phyloP scores from a whole-genome alignment of 1,284 basidiomycete genomes.

The Vanrija sp. region DNA sequence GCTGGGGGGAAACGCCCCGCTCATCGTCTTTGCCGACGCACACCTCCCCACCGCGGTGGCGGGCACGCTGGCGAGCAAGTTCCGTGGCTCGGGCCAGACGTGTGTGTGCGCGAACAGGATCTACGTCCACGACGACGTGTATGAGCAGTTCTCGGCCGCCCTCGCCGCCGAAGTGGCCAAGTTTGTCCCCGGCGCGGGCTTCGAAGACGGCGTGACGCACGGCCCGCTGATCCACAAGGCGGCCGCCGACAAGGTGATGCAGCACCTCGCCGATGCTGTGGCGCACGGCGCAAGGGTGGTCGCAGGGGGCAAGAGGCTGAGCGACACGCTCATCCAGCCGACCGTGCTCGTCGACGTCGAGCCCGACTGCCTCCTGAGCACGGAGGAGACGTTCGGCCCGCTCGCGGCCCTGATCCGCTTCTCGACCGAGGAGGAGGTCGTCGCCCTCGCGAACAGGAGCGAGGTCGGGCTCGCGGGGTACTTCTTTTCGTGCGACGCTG shows the following conservation, averaged over 20 bases:
- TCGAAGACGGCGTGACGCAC: conserved; percentile 77
- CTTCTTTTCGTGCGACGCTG: conserved; percentile 85
- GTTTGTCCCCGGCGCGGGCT: conserved; percentile 88
- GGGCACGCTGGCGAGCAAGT: conserved; percentile 85
- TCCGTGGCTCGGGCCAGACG: conserved; percentile 87
- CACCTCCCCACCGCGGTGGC: conserved; percentile 91
- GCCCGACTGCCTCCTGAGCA: conserved; percentile 54
- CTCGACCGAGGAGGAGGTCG: conserved; percentile 85
- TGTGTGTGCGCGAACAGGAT: conserved; percentile 49
- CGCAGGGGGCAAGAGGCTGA: conserved; percentile 70
- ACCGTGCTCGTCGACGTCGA: conserved; percentile 67
- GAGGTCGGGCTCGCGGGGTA: conserved; percentile 84
- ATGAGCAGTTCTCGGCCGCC: conserved; percentile 43
- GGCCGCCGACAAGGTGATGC: conserved; percentile 82
- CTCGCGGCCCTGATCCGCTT: conserved; percentile 62
- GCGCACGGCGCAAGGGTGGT: conserved; percentile 79
- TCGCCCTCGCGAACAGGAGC: conserved; percentile 75
- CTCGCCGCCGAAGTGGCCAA: conserved; percentile 59
- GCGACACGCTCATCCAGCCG: conserved; percentile 32
- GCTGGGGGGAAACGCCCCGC: conserved; percentile 47
- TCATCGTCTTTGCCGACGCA: conserved; percentile 85
- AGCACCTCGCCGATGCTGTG: conserved; percentile 83
- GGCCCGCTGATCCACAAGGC: conserved; percentile 88
- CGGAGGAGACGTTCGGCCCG: conserved; percentile 87
- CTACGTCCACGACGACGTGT: conserved; percentile 46